Evolutionary conservation across 148 eudicot species (phyloP).

Genomic region (Rhododendron kiyosumense): DNA sequence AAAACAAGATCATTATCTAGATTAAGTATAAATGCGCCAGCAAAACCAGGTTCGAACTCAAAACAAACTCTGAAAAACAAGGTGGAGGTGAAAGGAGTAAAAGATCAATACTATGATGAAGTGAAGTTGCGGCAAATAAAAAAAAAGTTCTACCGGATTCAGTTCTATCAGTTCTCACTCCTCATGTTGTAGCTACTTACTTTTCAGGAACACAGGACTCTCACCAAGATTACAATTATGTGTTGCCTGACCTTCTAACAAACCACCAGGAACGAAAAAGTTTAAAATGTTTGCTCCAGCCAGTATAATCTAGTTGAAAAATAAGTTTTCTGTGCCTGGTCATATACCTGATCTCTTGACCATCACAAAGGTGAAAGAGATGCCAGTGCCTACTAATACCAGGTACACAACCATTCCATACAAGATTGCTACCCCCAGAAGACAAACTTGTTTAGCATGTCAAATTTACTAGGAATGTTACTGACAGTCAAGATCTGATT

Average conservation of each 20-base stretch:
- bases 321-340: not conserved
- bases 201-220: too few relatives aligned
- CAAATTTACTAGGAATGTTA: not conserved
- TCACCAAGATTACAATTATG: not conserved
- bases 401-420: not conserved
- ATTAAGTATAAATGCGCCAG: not conserved
- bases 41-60: conserved; percentile 5
- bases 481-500: not conserved
- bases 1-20: not conserved
- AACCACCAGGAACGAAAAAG: not conserved
- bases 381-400: not conserved
- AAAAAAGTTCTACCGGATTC: not conserved
- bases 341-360: not conserved
- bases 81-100: not conserved
- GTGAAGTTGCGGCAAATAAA: not conserved
- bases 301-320: not conserved
- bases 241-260: not conserved
- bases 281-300: not conserved
- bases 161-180: not conserved
- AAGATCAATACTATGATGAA: not conserved
- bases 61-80: conserved; percentile 59
- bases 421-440: not conserved
- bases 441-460: not conserved
- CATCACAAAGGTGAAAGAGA: not conserved
- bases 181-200: not conserved